phyloP scores from a whole-genome alignment of 768 basidiomycete species.

The Nidula microcarpa region DNA sequence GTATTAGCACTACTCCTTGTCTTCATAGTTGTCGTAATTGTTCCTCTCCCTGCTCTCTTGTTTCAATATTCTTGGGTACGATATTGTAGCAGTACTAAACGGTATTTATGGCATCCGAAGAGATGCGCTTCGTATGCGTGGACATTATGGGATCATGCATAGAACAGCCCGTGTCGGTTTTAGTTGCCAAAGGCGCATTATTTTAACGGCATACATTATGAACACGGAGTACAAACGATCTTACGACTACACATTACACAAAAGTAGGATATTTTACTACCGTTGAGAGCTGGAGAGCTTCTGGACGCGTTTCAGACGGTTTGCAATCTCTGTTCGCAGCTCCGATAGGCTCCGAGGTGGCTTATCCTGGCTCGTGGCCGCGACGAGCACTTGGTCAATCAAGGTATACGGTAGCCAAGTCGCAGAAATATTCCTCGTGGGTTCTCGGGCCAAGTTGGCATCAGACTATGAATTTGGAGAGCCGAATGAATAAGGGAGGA shows the following conservation, averaged over 20 bases:
- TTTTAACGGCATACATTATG: too few relatives aligned
- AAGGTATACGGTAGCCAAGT: conserved; percentile 85
- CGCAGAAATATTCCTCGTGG: conserved; percentile 50
- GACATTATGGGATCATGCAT: conserved; percentile 19
- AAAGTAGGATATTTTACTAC: not conserved
- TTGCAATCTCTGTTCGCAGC: conserved; percentile 57
- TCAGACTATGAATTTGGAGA: conserved; percentile 41
- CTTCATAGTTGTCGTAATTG: conserved; percentile 4
- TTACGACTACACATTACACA: not conserved
- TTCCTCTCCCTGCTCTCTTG: conserved; percentile 8
- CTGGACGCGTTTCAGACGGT: conserved; percentile 66
- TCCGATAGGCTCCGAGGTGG: conserved; percentile 46
- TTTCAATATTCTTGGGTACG: conserved; percentile 9
- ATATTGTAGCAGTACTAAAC: conserved; percentile 28
- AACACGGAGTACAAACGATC: not conserved
- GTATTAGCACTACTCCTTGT: conserved; percentile 1
- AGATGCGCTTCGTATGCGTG: conserved; percentile 36
- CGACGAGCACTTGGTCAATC: conserved; percentile 77
- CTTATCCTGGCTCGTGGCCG: conserved; percentile 51
- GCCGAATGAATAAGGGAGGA: not conserved
- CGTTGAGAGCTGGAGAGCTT: conserved; percentile 20
- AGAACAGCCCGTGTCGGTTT: not conserved
- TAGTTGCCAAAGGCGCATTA: too few relatives aligned
- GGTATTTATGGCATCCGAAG: conserved; percentile 28
- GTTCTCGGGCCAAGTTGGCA: conserved; percentile 44